Percentiles rank a stretch among this genome's conserved stretches.
Evolutionary conservation across 345 rosid genomes (phyloP).

Genomic region (Erodium maritimum): DNA sequence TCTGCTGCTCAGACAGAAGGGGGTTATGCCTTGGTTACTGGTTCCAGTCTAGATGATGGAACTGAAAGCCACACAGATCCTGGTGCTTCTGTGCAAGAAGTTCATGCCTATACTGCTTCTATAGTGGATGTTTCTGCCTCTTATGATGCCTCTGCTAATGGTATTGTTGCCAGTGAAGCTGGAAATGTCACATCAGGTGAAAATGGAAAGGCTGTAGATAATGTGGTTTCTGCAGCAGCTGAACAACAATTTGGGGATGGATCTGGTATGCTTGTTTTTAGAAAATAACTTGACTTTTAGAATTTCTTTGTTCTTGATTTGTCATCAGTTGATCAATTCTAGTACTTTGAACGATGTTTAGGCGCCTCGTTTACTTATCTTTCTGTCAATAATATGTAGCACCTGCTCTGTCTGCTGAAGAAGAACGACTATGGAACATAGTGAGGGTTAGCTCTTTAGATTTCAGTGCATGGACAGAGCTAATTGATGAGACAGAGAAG

Average conservation of each 20-base stretch:
- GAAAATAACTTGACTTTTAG: background rate
- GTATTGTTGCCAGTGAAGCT: conserved; percentile 26
- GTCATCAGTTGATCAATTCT: background rate
- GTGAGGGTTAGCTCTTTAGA: conserved; percentile 67
- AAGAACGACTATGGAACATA: conserved; percentile 83
- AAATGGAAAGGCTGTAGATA: conserved; percentile 46
- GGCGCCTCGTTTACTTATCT: conserved; percentile 1
- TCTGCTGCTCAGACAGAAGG: conserved; percentile 20
- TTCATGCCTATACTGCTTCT: conserved; percentile 13
- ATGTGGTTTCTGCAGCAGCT: conserved; percentile 22
- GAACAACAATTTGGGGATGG: conserved; percentile 35
- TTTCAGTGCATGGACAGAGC: conserved; percentile 83
- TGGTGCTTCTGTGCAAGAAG: conserved; percentile 15
- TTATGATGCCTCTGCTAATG: conserved; percentile 44
- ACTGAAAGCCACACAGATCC: conserved; percentile 11
- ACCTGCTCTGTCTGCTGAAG: conserved; percentile 59
- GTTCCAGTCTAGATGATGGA: conserved; percentile 9
- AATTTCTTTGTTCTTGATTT: background rate
- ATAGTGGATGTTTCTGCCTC: conserved; percentile 7
- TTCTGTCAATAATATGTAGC: conserved; percentile 13
- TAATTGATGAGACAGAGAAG: conserved; percentile 89
- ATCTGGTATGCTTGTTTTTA: conserved; percentile 41
- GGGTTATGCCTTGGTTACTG: conserved; percentile 8
- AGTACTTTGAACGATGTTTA: background rate
- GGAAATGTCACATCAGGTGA: conserved; percentile 27